A percentile compares a stretch with the other conserved stretches of the same genome.
These are phyloP conservation scores for Leucocoprinus sp. DNA, from an alignment of 768 basidiomycete species.

Conservation along the genomic window DNA sequence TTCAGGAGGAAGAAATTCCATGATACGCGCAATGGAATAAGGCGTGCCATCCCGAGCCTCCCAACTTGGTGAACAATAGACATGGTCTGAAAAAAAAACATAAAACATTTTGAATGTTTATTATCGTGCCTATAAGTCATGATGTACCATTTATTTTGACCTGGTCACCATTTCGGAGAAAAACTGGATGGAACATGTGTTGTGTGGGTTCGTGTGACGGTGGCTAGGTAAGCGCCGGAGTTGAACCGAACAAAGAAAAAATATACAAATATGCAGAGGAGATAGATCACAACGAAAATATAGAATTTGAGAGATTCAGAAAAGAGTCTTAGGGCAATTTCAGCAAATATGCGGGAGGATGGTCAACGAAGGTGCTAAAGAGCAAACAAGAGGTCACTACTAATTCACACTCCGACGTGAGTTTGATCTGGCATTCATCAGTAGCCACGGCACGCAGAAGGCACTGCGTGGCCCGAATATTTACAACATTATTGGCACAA, in stretches of 20 bases:
- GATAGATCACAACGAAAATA: constrained; percentile 16
- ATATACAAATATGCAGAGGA: constrained; percentile 14
- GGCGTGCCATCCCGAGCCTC: constrained; percentile 88
- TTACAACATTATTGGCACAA: background rate
- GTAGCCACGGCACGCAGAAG: constrained; percentile 11
- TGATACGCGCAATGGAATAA: constrained; percentile 92
- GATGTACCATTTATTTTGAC: constrained; percentile 81
- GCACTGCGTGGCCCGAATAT: background rate
- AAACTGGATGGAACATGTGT: constrained; percentile 41
- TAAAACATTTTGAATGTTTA: constrained; percentile 14
- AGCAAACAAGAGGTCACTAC: constrained; percentile 26
- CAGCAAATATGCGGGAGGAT: constrained; percentile 19
- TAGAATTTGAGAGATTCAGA: constrained; percentile 16
- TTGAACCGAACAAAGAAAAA: constrained; percentile 25
- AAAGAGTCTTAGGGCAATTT: constrained; percentile 14
- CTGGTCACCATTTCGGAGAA: constrained; percentile 75
- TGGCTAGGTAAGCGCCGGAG: constrained; percentile 19
- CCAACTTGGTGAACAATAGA: constrained; percentile 95
- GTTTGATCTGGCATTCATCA: constrained; percentile 13
- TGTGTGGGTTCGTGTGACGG: constrained; percentile 14
- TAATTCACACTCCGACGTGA: constrained; percentile 37
- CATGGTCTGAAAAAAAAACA: constrained; percentile 74
- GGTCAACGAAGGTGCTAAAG: constrained; percentile 29
- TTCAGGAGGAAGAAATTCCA: constrained; percentile 88
- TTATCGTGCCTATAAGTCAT: constrained; percentile 15